phyloP scores from a whole-genome alignment of 495 filamentous ascomycete species.

The Niebla homalea region DNA sequence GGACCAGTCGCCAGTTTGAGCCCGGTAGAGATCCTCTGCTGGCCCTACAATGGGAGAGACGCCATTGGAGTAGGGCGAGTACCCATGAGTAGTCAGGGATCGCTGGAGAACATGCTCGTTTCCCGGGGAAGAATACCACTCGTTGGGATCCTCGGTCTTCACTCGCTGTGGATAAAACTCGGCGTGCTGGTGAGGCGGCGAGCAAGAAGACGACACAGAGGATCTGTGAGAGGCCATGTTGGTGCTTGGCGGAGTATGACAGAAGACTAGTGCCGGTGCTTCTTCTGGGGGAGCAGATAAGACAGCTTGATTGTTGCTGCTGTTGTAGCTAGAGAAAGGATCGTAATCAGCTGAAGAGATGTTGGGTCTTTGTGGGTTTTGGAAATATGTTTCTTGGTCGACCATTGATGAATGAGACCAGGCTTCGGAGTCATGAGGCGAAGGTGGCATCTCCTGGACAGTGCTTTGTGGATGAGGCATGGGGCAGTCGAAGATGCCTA shows the following conservation, averaged over 20 bases:
- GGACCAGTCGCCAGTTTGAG: slow-evolving; percentile 7
- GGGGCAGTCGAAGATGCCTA: slow-evolving; percentile 16
- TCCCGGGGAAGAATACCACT: slow-evolving; percentile 16
- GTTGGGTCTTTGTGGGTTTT: slow-evolving; percentile 17
- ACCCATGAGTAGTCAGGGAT: slow-evolving; percentile 9
- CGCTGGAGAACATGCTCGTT: slow-evolving; percentile 15
- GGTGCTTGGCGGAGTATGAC: slow-evolving; percentile 18
- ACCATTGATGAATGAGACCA: slow-evolving; percentile 19
- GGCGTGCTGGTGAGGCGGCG: slow-evolving; percentile 11
- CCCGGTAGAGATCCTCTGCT: slow-evolving; percentile 17
- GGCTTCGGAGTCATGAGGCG: slow-evolving; percentile 17
- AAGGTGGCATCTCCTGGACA: slow-evolving; percentile 16
- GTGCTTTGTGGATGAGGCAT: slow-evolving; percentile 15
- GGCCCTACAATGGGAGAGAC: slow-evolving; percentile 11
- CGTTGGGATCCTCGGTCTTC: slow-evolving; percentile 17
- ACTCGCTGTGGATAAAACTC: slow-evolving; percentile 16
- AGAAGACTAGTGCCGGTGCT: slow-evolving; percentile 18
- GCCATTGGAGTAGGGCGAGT: slow-evolving; percentile 11
- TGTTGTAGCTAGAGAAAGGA: slow-evolving; percentile 18
- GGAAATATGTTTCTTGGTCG: slow-evolving; percentile 18
- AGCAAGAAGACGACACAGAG: slow-evolving; percentile 18
- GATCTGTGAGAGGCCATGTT: slow-evolving; percentile 19
- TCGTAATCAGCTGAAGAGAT: slow-evolving; percentile 17
- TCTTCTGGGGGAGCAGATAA: slow-evolving; percentile 13
- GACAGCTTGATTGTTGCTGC: slow-evolving; percentile 12